These are phyloP conservation scores for Saccharomyces eubayanus DNA, from an alignment of 805 yeast genomes.

Conservation along the genomic window DNA sequence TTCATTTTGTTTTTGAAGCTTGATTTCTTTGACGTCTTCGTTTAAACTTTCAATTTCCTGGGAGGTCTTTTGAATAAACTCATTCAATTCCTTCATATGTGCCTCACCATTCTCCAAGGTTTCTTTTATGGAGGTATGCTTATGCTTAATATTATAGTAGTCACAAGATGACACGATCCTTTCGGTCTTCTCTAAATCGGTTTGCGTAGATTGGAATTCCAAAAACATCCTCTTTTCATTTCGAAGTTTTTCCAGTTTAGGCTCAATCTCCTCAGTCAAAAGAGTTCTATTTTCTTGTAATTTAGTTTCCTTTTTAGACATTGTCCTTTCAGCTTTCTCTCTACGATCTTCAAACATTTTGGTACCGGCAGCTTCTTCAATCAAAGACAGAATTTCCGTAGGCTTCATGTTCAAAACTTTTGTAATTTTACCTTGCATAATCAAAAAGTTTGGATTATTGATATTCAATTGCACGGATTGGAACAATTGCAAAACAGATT, in stretches of 20 bases:
- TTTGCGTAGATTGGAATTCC: constrained; percentile 79
- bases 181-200: constrained; percentile 67
- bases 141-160: constrained; percentile 38
- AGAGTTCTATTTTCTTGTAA: constrained; percentile 66
- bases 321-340: constrained; percentile 83
- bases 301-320: constrained; percentile 84
- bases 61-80: constrained; percentile 38
- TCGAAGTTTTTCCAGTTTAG: constrained; percentile 73
- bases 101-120: constrained; percentile 36
- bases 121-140: constrained; percentile 38
- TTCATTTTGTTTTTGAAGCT: constrained; percentile 47
- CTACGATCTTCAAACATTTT: constrained; percentile 90
- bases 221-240: constrained; percentile 73
- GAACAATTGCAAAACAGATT: constrained; percentile 78
- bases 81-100: constrained; percentile 35
- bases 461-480: constrained; percentile 93
- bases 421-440: constrained; percentile 98
- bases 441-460: constrained; percentile 92
- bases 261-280: constrained; percentile 82
- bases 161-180: constrained; percentile 74
- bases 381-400: constrained; percentile 74
- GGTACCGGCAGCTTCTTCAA: constrained; percentile 98
- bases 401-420: constrained; percentile 96
- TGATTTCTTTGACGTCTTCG: constrained; percentile 51
- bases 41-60: constrained; percentile 51